phyloP scores from a whole-genome alignment of 305 asterid species.

The Fraxinus baroniana region DNA sequence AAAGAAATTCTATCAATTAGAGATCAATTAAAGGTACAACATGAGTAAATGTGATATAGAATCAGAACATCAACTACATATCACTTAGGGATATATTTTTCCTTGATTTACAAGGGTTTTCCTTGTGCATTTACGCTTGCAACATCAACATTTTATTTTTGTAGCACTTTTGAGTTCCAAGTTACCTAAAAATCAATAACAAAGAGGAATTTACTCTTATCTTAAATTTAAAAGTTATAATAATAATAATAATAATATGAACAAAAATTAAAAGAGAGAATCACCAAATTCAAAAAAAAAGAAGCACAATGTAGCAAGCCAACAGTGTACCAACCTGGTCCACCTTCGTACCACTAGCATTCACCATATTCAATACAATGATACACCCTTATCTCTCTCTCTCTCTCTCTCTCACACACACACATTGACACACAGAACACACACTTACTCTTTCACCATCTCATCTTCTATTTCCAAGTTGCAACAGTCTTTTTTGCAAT shows the following conservation, averaged over 20 bases:
- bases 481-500: neutral
- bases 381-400: neutral
- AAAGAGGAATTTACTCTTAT: neutral
- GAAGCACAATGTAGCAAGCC: neutral
- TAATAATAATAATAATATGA: too few relatives aligned
- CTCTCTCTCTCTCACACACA: too few relatives aligned
- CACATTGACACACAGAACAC: neutral
- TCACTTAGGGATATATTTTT: neutral
- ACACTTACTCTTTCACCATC: neutral
- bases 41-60: neutral
- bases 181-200: neutral
- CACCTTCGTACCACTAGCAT: neutral
- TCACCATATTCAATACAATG: neutral
- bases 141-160: neutral
- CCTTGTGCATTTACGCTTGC: too few relatives aligned
- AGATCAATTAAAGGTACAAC: neutral
- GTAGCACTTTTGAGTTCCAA: neutral
- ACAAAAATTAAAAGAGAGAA: neutral
- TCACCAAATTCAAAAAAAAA: neutral
- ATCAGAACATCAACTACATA: neutral
- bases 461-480: neutral
- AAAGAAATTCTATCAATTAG: conserved; percentile 8
- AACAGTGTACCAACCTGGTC: neutral
- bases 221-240: too few relatives aligned
- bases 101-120: too few relatives aligned